A percentile compares a stretch with the other conserved stretches of the same genome.
These are phyloP conservation scores for Podila epigama DNA, from an alignment of 192 early-diverging fungal genomes.

Conservation along the genomic window DNA sequence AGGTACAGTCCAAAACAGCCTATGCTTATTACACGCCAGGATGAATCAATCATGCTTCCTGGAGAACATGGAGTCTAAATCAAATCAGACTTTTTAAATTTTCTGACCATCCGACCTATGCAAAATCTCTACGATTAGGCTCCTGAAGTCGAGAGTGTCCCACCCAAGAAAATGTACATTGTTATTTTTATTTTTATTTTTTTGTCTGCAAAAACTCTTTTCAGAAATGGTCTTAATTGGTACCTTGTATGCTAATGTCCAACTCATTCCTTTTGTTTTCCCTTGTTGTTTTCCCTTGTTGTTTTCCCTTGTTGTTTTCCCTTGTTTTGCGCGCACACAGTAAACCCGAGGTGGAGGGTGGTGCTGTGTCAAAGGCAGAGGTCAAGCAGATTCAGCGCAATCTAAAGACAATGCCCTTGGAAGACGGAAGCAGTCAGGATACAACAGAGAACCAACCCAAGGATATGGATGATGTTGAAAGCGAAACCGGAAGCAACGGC, in stretches of 20 bases:
- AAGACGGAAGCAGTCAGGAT: constrained; percentile 7
- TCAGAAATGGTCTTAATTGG: no score
- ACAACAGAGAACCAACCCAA: constrained; percentile 1
- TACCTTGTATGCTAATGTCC: no score
- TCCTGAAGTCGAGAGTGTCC: constrained; percentile 24
- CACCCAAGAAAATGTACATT: constrained; percentile 45
- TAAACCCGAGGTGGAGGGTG: constrained; percentile 26
- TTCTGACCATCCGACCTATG: background rate
- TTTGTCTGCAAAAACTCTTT: no score
- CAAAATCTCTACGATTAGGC: background rate
- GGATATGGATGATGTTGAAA: constrained; percentile 49
- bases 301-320: background rate
- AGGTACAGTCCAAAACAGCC: background rate
- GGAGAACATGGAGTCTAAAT: no score
- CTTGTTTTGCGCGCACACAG: background rate
- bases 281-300: background rate
- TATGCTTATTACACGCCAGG: background rate
- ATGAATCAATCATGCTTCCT: background rate
- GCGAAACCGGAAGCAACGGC: constrained; percentile 29
- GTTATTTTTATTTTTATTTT: background rate
- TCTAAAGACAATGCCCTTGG: constrained; percentile 46
- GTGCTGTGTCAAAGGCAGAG: constrained; percentile 30
- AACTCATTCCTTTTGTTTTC: background rate
- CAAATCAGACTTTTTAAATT: background rate
- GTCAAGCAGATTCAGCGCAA: constrained; percentile 46